Base-by-base conservation (phyloP, 2,329 filamentous ascomycete genomes). In the Dothideomycetidae sp. region DNA sequence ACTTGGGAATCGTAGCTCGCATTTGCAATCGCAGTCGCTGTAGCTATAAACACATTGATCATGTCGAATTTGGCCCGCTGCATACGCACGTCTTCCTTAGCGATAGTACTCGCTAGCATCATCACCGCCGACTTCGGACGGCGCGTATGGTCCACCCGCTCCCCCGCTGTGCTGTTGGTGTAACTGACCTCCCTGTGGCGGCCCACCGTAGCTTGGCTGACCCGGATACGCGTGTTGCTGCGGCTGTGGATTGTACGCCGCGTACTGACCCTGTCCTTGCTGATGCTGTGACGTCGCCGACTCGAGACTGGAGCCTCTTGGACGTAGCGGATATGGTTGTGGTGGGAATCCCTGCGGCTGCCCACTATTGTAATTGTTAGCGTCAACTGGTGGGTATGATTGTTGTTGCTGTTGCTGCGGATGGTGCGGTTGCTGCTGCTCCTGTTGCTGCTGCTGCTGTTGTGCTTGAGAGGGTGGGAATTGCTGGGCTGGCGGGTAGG, bases 41-140 rank as follows among this genome's bases (percentile, higher is more conserved):
- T n/a, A n/a, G n/a, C n/a, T n/a, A n/a, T n/a, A n/a, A n/a, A n/a
- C n/a, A n/a, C n/a, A n/a, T n/a, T n/a, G n/a, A n/a, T n/a, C n/a
- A n/a, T n/a, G n/a, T n/a, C n/a, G n/a, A n/a, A n/a, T n/a, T n/a
- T n/a, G n/a, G n/a, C n/a, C n/a, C n/a, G n/a, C n/a, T n/a, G n/a
- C n/a, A n/a, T n/a, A n/a, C n/a, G n/a, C n/a, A n/a, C n/a, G n/a
- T n/a, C n/a, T n/a, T n/a, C 3, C 16, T 31, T 34, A 40, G 37
- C 55, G 44, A 45, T 56, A 57, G 39, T 50, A 57, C 35, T 55
- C 54, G 16, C 51, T 53, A 31, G 53, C 53, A 48, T 58, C 48
- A 21, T 45, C 55, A 31, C 43, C 50, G n/a, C 45, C 45, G 28
- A 41, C 39, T 43, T 43, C 39, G 38, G 43, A 30, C 36, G 15